Evolutionary conservation across 2,329 filamentous ascomycete species (phyloP).

Genomic region (Neobulgaria alba): DNA sequence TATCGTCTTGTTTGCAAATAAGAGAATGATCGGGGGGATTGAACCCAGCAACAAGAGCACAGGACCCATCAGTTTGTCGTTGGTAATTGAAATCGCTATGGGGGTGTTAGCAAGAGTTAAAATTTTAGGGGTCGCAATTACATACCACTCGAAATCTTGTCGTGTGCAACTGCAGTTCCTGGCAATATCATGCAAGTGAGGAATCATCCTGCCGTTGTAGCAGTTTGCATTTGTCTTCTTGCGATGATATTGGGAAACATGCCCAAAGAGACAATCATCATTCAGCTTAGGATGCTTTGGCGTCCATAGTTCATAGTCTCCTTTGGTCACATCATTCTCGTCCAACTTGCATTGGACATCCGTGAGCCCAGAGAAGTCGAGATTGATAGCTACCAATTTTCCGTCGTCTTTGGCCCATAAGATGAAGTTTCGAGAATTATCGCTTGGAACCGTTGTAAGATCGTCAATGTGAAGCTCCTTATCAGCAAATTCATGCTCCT

Average conservation of each 20-base stretch:
- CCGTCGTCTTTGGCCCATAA: constrained; percentile 61
- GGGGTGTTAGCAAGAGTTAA: constrained; percentile 11
- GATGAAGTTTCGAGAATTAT: constrained; percentile 83
- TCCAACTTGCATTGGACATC: constrained; percentile 63
- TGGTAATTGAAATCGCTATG: constrained; percentile 88
- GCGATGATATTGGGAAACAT: constrained; percentile 79
- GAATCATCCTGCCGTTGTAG: constrained; percentile 69
- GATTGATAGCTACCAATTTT: constrained; percentile 63
- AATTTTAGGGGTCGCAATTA: constrained; percentile 10
- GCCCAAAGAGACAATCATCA: constrained; percentile 84
- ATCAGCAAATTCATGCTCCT: constrained; percentile 62
- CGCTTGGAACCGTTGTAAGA: constrained; percentile 81
- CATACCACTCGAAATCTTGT: constrained; percentile 87
- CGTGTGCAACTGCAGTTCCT: constrained; percentile 76
- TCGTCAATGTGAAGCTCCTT: constrained; percentile 65
- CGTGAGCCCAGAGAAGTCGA: constrained; percentile 81
- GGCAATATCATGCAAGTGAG: constrained; percentile 59
- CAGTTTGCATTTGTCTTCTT: constrained; percentile 75
- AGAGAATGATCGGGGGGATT: constrained; percentile 50
- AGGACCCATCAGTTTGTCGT: constrained; percentile 66
- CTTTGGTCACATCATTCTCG: constrained; percentile 48
- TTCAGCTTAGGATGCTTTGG: constrained; percentile 74
- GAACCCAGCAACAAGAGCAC: constrained; percentile 67
- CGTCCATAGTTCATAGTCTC: constrained; percentile 80
- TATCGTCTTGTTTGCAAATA: constrained; percentile 54